Conservation (phyloP, 371 early-diverging fungal species). For the Mucor ambiguus region DNA sequence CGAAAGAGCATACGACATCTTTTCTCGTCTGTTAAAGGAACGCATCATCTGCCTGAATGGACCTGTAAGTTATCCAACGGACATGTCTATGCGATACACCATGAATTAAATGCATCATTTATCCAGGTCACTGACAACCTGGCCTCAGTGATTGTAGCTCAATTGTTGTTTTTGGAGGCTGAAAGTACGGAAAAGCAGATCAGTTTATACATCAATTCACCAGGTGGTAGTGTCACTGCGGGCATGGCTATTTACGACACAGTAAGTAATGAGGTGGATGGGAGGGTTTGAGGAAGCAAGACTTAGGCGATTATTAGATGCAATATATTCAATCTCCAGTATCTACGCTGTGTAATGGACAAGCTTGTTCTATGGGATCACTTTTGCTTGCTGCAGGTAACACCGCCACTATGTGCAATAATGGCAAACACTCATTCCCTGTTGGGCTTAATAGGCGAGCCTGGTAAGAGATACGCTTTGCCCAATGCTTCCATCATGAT, state of each 20-base stretch:
- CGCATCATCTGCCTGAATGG: conserved; percentile 95
- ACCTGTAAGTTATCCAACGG: conserved; percentile 47
- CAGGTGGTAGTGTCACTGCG: conserved; percentile 95
- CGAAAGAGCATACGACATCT: conserved; percentile 93
- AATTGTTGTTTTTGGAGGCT: conserved; percentile 93
- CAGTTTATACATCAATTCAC: conserved; percentile 94
- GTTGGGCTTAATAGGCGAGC: conserved; percentile 58
- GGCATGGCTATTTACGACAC: conserved; percentile 96
- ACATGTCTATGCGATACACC: neutral
- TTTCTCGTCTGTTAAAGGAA: conserved; percentile 94
- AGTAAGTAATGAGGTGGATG: conserved; percentile 42
- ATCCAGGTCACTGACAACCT: conserved; percentile 78
- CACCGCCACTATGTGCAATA: neutral
- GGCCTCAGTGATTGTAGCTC: conserved; percentile 90
- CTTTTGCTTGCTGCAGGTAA: conserved; percentile 86
- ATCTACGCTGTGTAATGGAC: conserved; percentile 93
- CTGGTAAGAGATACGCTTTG: conserved; percentile 86
- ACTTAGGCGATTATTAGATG: neutral
- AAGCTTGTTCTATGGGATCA: conserved; percentile 98
- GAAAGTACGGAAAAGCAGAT: conserved; percentile 94
- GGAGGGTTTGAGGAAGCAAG: neutral
- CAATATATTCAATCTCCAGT: conserved; percentile 91
- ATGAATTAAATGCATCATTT: neutral
- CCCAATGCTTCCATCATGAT: conserved; percentile 97
- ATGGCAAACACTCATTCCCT: neutral